Evolutionary conservation across 805 yeast species (phyloP).

Genomic region (Saturnispora sanitii): DNA sequence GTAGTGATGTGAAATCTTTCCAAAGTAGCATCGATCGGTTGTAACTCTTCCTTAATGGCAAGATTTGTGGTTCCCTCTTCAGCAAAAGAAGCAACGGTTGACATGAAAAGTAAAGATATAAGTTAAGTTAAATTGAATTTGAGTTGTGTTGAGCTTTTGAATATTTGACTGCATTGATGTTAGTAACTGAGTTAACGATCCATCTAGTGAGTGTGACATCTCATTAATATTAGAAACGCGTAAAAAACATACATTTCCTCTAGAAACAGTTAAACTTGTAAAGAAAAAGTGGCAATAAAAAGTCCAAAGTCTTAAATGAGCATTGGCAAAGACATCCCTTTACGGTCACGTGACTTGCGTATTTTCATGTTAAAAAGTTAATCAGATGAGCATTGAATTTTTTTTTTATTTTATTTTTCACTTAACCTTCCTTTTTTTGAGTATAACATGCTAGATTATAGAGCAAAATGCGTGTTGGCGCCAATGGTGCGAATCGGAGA

Average conservation of each 20-base stretch:
- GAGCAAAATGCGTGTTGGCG: conserved; percentile 76
- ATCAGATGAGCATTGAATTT: conserved; percentile 3
- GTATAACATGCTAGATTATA: conserved; percentile 49
- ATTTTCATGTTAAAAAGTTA: background rate
- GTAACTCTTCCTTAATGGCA: background rate
- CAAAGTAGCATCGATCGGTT: background rate
- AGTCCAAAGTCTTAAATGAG: background rate
- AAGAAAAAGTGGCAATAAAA: background rate
- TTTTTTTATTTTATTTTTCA: background rate
- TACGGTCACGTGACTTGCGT: background rate
- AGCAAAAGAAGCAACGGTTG: background rate
- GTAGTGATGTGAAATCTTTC: background rate
- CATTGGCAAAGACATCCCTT: background rate
- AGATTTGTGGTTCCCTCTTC: background rate
- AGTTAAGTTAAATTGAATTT: background rate
- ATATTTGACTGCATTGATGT: too few species aligned
- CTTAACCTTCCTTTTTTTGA: background rate
- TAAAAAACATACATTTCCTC: too few species aligned
- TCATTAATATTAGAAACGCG: too few species aligned
- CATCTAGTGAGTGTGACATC: too few species aligned
- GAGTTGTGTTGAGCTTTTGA: too few species aligned
- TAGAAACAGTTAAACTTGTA: too few species aligned
- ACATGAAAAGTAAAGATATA: background rate
- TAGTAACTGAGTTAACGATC: too few species aligned
- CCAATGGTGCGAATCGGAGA: conserved; percentile 98